Base-by-base conservation (phyloP, 768 basidiomycete genomes). In the Phallus indusiatus region DNA sequence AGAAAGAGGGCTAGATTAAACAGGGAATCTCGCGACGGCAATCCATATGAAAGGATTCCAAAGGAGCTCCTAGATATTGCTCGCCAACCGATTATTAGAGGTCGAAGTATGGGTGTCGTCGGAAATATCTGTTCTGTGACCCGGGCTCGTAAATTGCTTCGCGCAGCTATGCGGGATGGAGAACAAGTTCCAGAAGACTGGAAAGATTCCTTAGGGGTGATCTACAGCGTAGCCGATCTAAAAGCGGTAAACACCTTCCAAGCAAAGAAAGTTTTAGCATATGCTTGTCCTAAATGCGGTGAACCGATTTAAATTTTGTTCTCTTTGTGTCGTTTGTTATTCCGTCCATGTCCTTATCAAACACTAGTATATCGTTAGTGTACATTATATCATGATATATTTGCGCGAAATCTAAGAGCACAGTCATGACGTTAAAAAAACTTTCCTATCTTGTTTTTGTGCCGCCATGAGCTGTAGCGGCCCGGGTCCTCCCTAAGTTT, bases 401-500 rank as follows among this genome's bases (percentile, higher is more conserved):
- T 28, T 28, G 28, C 28, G 28, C 28, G 4, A 16, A 16, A 9
- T 14, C 50, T 52, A 52, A 21, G 20, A 21, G 20, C 12, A 52
- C 16, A 16, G 12, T 5, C 16, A 12, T 28, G 28, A 28, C 28
- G 7, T 28, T 28, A 7, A 42, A 42, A 5, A 42, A 4, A 3
- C 42, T n/a, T 14, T 14, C 42, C 12, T 42, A 51, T 17, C 20
- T 20, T 51, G 50, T 51, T 22, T 5, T 34, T 33, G 90, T 88
- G 24, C 90, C 84, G 33, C 91, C 92, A 58, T 86, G 80, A 0
- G 89, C 91, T 16, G 88, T 88, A 66, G 88, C 89, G 36, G 80
- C 75, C 68, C 90, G 79, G 78, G 88, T 84, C 21, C 79, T 62
- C 6, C 89, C 90, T 51, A 89, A 66, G 67, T 77, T 81, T 22